phyloP scores from a whole-genome alignment of 2,329 filamentous ascomycete genomes.

The Claviceps purpurea region DNA sequence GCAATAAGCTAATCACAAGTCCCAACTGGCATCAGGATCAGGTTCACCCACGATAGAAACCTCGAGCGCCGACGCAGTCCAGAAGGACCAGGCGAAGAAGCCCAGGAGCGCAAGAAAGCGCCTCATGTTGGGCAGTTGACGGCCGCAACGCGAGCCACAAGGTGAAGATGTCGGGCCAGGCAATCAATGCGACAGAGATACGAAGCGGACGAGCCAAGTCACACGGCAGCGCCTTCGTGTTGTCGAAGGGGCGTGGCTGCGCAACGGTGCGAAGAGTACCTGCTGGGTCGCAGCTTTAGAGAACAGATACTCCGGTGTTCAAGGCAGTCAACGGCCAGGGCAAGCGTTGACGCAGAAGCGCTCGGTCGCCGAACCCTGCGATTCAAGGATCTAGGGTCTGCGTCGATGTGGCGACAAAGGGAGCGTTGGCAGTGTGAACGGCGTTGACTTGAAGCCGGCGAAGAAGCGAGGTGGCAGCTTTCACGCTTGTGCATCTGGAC shows the following conservation, averaged over 20 bases:
- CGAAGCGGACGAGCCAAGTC: not conserved
- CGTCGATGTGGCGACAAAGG: not conserved
- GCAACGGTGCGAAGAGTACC: too few species aligned
- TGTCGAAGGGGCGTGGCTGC: too few species aligned
- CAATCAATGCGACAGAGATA: not conserved
- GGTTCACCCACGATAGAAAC: constrained; percentile 28
- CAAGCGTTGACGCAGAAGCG: too few species aligned
- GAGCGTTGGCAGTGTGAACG: not conserved
- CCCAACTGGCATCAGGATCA: too few species aligned
- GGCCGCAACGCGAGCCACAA: constrained; percentile 1
- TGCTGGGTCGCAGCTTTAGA: too few species aligned
- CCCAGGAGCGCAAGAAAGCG: constrained; percentile 35
- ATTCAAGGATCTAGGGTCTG: too few species aligned
- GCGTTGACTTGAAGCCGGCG: too few species aligned
- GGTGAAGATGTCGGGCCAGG: not conserved
- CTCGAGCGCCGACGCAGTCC: constrained; percentile 43
- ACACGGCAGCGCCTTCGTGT: not conserved
- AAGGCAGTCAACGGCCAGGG: too few species aligned
- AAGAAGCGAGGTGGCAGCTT: not conserved
- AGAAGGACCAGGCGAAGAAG: constrained; percentile 37
- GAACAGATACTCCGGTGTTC: too few species aligned
- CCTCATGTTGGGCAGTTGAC: constrained; percentile 33
- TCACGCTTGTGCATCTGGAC: not conserved
- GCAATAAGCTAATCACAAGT: too few species aligned
- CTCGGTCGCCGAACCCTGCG: too few species aligned